Base-by-base conservation (phyloP, 306 rosid genomes). In the Malus asiatica region DNA sequence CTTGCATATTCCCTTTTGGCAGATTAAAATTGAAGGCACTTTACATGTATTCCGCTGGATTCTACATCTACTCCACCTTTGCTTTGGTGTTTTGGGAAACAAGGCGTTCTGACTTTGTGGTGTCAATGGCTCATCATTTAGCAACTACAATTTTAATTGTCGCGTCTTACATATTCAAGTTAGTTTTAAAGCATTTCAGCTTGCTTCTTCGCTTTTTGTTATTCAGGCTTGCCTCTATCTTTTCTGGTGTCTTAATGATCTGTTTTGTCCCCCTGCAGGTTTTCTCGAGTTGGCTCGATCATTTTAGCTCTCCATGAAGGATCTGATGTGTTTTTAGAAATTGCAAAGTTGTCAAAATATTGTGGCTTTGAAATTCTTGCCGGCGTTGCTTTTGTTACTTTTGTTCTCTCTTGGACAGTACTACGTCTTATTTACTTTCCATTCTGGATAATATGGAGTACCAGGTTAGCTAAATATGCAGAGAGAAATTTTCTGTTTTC, bases 51-150 rank as follows among this genome's bases (percentile, higher is more conserved):
- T 59, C 85, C 8, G 82, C 78, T 29, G 85, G 85, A 68, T 82
- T 82, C 78, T 82, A 82, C 78, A 57, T 82, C 19, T 82, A 82
- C 71, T 82, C 85, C 42, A 72, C 53, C 67, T 82, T 82, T 62
- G 85, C 85, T 59, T 40, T 82, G 70, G 85, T 82, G 76, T 77
- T 82, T 61, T 82, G 85, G 85, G 85, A 82, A 82, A 82, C 85
- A 52, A 72, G 85, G 81, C 85, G 85, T 29, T 82, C 85, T 42
- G 85, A 82, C 71, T 82, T 82, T 77, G 38, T 23, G n/a, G 85
- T 74, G 13, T 77, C 85, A 60, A 77, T 82, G 85, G 70, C 76
- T 58, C 85, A 82, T 60, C 85, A 82, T 62, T 5, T 82, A 59
- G 44, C 82, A 55, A 77, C 85, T 13, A 66, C 72, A 4, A 60